A percentile compares a stretch with the other conserved stretches of the same genome.
These are phyloP conservation scores for Spergularia azorica DNA, from an alignment of 179 eudicot species.

Conservation along the genomic window DNA sequence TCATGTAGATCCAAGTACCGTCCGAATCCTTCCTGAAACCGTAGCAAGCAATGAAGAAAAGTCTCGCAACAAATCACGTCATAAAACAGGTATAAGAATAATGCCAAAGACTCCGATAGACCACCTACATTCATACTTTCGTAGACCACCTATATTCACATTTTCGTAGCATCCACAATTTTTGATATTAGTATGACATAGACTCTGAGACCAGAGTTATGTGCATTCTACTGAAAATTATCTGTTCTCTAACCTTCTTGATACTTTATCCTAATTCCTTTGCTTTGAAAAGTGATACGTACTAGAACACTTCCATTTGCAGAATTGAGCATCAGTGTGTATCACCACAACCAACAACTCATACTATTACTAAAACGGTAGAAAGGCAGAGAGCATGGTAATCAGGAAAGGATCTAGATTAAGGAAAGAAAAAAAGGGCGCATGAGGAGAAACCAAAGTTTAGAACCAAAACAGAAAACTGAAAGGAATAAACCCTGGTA, in stretches of 20 bases:
- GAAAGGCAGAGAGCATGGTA: no score
- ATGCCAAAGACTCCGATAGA: not conserved
- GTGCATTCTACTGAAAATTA: no score
- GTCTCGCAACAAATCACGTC: not conserved
- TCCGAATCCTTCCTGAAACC: conserved; percentile 84
- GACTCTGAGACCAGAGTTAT: not conserved
- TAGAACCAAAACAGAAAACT: not conserved
- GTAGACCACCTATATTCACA: no score
- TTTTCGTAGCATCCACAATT: not conserved
- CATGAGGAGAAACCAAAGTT: not conserved
- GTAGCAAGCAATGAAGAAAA: conserved; percentile 4
- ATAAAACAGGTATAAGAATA: not conserved
- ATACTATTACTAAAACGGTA: no score
- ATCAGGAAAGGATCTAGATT: no score
- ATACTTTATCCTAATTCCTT: no score
- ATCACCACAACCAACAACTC: no score
- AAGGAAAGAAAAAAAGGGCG: no score
- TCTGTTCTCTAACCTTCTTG: no score
- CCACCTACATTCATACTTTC: not conserved
- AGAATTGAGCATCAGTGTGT: no score
- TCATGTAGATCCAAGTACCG: conserved; percentile 92
- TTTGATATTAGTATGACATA: not conserved
- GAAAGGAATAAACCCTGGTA: not conserved
- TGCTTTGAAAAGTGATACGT: no score
- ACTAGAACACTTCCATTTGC: no score